Base-by-base conservation (phyloP, 2,329 filamentous ascomycete species). In the Fusarium proliferatum region DNA sequence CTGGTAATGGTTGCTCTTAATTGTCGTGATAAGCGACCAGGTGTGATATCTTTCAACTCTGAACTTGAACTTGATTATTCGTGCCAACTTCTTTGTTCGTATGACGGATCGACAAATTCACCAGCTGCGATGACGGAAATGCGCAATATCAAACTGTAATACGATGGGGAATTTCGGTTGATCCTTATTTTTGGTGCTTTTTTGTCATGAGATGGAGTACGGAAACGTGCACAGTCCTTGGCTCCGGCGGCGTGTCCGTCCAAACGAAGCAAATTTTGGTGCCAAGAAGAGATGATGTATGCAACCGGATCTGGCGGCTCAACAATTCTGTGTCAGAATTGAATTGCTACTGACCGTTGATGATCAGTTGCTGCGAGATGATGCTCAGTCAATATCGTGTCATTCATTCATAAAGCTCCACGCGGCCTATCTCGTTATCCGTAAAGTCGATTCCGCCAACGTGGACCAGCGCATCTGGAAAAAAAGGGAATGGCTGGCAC, bases 221-320 rank as follows among this genome's bases (percentile, higher is more conserved):
- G 51, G 65, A 68, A 45, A 69, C 64, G 65, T 38, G 64, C 64
- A 68, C 65, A 48, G 26, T 69, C 59, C 67, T 69, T 70, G 67
- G 64, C 66, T 69, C 67, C 65, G 63, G 46, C 76, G 76, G 76
- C 70, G 42, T 77, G 72, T 39, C 76, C 76, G 76, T 74, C 55
- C 61, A 70, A 72, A 43, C 55, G 61, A 67, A 65, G 62, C 57
- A 75, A 67, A 68, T 64, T 69, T 56, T 52, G 59, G 23, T 67
- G 74, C 76, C 74, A 77, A 76, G 76, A 48, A 63, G 53, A 48
- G 55, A 72, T 74, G 72, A 66, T 72, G 72, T 65, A 73, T 67
- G 64, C 64, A 45, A 34, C 64, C 76, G 76, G 76, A 77, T 75
- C 76, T 74, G 55, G 73, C 76, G 76, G 76, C 76, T 72, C 74